Base-by-base conservation (phyloP, 768 basidiomycete genomes). In the Suillus sp. region DNA sequence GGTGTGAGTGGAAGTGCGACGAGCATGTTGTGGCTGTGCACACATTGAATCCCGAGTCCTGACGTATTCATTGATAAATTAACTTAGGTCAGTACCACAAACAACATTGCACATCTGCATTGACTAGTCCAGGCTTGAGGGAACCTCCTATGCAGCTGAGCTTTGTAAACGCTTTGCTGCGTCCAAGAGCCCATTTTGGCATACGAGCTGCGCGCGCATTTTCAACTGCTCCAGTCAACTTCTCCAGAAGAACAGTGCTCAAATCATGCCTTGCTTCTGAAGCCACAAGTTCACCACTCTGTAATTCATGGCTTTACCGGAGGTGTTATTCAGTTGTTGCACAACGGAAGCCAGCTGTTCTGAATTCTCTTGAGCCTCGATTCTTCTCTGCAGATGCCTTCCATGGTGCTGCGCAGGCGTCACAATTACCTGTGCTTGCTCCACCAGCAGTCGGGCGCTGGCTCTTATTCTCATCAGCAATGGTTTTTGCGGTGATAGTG, bases 401-500 rank as follows among this genome's bases (percentile, higher is more conserved):
- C 69, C 67, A 47, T 57, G 22, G 66, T 13, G 59, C 50, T 40
- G 61, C 53, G 55, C 60, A 62, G 45, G 64, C 70, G 25, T 57
- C 78, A 20, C 76, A 71, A 51, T 72, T 86, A 2, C 89, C 87
- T 0, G 76, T 86, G 10, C 81, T 93, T 20, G 82, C 92, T 4
- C 78, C 88, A 7, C 88, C 87, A 0, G 78, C 84, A 7, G 91
- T 96, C 13, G 91, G 89, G 8, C 80, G 83, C 63, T 98, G 96
- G 95, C 85, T 99, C 20, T 82, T 96, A 70, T 73, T 84, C 58
- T 96, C 94, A 18, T 91, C 95, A 0, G 86, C 85, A 5, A 80
- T 99, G 37, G 94, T 96, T 27, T 90, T 99, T 67, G 89, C 88
- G 22, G 93, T 99, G 72, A 88, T 99, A 69, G 90, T 99, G 60